Conservation (phyloP, 1,284 basidiomycete species). For the Melampsora americana region DNA sequence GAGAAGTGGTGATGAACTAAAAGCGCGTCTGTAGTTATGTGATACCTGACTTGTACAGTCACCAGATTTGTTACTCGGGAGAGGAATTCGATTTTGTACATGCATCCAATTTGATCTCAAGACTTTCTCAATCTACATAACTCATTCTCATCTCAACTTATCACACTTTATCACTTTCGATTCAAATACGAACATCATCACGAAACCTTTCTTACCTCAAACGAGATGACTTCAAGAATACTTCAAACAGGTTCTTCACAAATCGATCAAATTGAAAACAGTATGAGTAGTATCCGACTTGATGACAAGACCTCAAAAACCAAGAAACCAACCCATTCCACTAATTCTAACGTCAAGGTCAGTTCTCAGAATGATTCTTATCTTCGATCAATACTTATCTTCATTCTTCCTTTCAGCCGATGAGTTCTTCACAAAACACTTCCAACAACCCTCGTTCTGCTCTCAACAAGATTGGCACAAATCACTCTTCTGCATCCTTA, state of each 20-base stretch:
- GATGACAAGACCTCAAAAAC: conserved; percentile 24
- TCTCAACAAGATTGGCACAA: conserved; percentile 23
- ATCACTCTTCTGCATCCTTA: conserved; percentile 8
- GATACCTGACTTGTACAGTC: too few species aligned
- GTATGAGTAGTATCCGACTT: conserved; percentile 29
- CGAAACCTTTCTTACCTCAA: too few species aligned
- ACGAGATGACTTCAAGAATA: conserved; percentile 29
- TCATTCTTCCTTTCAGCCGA: neutral
- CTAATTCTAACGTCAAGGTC: conserved; percentile 3
- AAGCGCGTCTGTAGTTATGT: too few species aligned
- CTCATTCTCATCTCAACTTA: too few species aligned
- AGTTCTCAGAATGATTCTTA: neutral
- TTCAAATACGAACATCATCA: too few species aligned
- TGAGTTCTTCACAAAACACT: neutral
- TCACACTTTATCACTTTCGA: too few species aligned
- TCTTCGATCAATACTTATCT: neutral
- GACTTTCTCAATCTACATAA: too few species aligned
- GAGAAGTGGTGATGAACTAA: too few species aligned
- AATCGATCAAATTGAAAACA: conserved; percentile 39
- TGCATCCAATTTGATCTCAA: too few species aligned
- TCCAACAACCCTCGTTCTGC: conserved; percentile 9
- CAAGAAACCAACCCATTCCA: conserved; percentile 20
- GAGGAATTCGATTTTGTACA: too few species aligned
- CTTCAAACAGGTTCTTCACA: conserved; percentile 35
- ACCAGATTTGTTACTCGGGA: too few species aligned